Percentiles rank a stretch among this genome's conserved stretches.
Evolutionary conservation across 495 filamentous ascomycete species (phyloP).

Genomic region (Aspergillus conjunctus): DNA sequence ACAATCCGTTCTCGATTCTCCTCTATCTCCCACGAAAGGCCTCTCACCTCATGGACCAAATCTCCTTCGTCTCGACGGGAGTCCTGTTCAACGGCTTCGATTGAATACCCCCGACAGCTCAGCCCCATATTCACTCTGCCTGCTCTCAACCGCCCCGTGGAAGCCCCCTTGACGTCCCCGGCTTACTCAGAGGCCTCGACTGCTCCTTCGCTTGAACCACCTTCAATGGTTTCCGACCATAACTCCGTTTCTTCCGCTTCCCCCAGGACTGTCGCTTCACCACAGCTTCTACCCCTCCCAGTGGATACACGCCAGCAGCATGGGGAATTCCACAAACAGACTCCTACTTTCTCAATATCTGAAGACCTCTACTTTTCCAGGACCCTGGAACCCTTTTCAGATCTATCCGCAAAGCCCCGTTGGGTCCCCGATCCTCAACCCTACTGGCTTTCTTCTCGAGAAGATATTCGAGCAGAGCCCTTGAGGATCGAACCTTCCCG

Average conservation of each 20-base stretch:
- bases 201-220: constrained; percentile 63
- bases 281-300: constrained; percentile 45
- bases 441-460: constrained; percentile 28
- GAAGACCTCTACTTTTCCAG: constrained; percentile 34
- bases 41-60: constrained; percentile 38
- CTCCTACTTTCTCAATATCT: constrained; percentile 29
- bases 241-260: constrained; percentile 64
- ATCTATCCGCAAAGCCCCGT: constrained; percentile 34
- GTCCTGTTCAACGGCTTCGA: constrained; percentile 34
- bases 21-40: constrained; percentile 28
- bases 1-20: constrained; percentile 36
- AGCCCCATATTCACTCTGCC: constrained; percentile 50
- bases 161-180: constrained; percentile 72
- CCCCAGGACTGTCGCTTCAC: constrained; percentile 48
- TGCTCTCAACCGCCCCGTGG: constrained; percentile 51
- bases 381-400: constrained; percentile 35
- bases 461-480: constrained; percentile 18
- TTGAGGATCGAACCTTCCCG: constrained; percentile 32
- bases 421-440: constrained; percentile 40
- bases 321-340: constrained; percentile 35
- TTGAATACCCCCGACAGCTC: constrained; percentile 41
- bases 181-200: constrained; percentile 60
- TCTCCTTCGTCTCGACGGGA: constrained; percentile 35
- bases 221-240: constrained; percentile 71
- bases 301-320: constrained; percentile 39